A percentile compares a stretch with the other conserved stretches of the same genome.
Conservation (phyloP, 1,284 basidiomycete genomes). For the Trichosporon coremiiforme region DNA sequence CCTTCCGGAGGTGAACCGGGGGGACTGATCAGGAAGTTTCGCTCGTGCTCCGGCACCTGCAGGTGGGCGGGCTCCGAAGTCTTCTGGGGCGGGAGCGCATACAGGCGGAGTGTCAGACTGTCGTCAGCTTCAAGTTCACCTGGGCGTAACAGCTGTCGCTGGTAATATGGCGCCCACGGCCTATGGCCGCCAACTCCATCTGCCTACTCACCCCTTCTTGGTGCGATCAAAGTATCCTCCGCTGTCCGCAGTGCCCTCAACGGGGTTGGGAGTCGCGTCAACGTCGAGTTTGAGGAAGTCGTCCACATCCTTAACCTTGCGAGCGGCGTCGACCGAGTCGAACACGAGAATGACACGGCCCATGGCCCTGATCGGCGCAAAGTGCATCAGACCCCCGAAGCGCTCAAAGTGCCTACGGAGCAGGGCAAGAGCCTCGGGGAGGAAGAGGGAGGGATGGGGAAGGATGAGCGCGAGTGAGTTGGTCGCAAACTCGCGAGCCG, state of each 20-base stretch:
- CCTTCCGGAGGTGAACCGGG: constrained; percentile 97
- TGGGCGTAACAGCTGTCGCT: background rate
- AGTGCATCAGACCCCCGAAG: constrained; percentile 77
- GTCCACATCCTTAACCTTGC: constrained; percentile 50
- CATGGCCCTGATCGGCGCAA: constrained; percentile 81
- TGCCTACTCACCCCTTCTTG: constrained; percentile 22
- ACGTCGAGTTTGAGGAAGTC: constrained; percentile 48
- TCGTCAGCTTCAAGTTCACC: constrained; percentile 25
- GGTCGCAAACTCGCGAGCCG: constrained; percentile 52
- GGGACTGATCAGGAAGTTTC: constrained; percentile 96
- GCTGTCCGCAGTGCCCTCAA: constrained; percentile 23
- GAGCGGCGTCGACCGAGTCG: constrained; percentile 58
- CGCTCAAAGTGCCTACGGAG: constrained; percentile 68
- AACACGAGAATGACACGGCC: constrained; percentile 80
- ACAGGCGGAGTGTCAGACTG: constrained; percentile 69
- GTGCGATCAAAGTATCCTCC: constrained; percentile 25
- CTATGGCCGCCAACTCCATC: too few species aligned
- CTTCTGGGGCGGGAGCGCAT: constrained; percentile 73
- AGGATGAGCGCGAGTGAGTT: constrained; percentile 71
- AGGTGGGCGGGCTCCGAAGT: constrained; percentile 60
- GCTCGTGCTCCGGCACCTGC: constrained; percentile 74
- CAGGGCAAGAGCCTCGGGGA: constrained; percentile 67
- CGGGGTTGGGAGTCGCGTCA: constrained; percentile 10
- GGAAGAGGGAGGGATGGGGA: constrained; percentile 68
- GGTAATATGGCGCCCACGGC: too few species aligned